Evolutionary conservation across 2,329 filamentous ascomycete genomes (phyloP), one percentile per base, ranked within the genome.

Genomic region (Ascochyta clinopodiicola): DNA sequence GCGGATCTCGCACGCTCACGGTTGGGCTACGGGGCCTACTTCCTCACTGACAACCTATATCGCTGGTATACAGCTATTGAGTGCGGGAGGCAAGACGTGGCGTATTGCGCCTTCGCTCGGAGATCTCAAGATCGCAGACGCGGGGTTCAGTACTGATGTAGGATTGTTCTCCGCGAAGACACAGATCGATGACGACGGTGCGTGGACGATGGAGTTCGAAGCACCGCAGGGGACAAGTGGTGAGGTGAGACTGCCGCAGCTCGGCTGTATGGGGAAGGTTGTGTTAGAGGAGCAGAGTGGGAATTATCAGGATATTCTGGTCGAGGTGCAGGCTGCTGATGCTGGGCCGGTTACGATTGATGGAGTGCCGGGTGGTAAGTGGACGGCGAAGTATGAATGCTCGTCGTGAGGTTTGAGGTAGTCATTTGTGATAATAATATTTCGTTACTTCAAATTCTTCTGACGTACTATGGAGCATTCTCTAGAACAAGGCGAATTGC

Each of bases 1-100:
- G 0, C 71, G 80, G 0, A 78, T 82, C 19, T 77, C 71, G 1
- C 80, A 82, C 60, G 79, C 81, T 0, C 81, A 83, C 51, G 80
- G 80, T 3, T 84, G 81, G 81, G 73, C 79, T 0, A 82, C 80
- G 0, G 80, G 80, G 0, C 81, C 81, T 3, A 80, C 80, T 1
- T 73, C 70, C 2, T 75, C 76, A 0, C 60, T 83, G 39, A 80
- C 77, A 2, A 69, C 74, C 59, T 75, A 77, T 51, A 70, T 75
- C 1, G 79, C 78, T 0, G 79, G 76, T 0, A 59, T 82, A 24
- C 75, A 76, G 49, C 59, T 79, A 6, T 61, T 72, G 2, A 76
- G 66, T 4, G 67, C 74, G 0, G 74, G 70, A 5, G 77, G 77
- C 1, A 62, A 55, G 44, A 74, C 63, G 2, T 80, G 77, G 77